Conservation (phyloP, 352 stramenopile species). For the Phytophthora meadii region DNA sequence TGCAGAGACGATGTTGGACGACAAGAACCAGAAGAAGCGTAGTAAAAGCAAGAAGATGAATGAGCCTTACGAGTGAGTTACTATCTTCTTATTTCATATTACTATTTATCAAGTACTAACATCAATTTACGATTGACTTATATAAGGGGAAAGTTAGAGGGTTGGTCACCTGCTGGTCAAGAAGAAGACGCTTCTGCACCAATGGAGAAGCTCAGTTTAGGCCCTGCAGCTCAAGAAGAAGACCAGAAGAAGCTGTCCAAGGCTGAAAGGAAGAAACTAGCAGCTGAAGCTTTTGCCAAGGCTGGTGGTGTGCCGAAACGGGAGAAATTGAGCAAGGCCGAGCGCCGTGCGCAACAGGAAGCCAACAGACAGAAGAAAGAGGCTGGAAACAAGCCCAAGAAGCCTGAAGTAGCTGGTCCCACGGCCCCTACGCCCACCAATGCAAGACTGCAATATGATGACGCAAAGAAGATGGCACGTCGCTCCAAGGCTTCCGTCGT, state of each 20-base stretch:
- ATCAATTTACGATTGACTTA: slow-evolving; percentile 11
- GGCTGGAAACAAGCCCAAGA: slow-evolving; percentile 47
- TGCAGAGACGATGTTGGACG: slow-evolving; percentile 47
- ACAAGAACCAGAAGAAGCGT: slow-evolving; percentile 38
- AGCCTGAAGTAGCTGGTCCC: slow-evolving; percentile 29
- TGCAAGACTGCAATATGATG: slow-evolving; percentile 77
- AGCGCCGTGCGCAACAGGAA: slow-evolving; percentile 93
- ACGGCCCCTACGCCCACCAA: slow-evolving; percentile 46
- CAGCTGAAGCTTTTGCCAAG: slow-evolving; percentile 71
- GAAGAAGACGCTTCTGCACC: slow-evolving; percentile 20
- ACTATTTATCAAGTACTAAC: neutral
- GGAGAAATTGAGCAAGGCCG: slow-evolving; percentile 92
- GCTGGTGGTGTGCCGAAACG: slow-evolving; percentile 52
- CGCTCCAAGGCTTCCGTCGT: slow-evolving; percentile 77
- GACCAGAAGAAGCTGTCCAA: slow-evolving; percentile 59
- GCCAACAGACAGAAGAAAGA: slow-evolving; percentile 87
- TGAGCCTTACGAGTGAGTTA: slow-evolving; percentile 41
- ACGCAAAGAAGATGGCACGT: slow-evolving; percentile 80
- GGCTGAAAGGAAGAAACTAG: slow-evolving; percentile 76
- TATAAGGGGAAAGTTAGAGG: slow-evolving; percentile 61
- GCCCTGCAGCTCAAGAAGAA: slow-evolving; percentile 26
- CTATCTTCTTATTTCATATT: neutral
- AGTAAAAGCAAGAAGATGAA: slow-evolving; percentile 34
- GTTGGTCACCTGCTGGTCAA: slow-evolving; percentile 64
- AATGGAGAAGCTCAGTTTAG: slow-evolving; percentile 69